Conservation (phyloP, 495 filamentous ascomycete genomes). For the Pseudoneurospora amorphoporcata region DNA sequence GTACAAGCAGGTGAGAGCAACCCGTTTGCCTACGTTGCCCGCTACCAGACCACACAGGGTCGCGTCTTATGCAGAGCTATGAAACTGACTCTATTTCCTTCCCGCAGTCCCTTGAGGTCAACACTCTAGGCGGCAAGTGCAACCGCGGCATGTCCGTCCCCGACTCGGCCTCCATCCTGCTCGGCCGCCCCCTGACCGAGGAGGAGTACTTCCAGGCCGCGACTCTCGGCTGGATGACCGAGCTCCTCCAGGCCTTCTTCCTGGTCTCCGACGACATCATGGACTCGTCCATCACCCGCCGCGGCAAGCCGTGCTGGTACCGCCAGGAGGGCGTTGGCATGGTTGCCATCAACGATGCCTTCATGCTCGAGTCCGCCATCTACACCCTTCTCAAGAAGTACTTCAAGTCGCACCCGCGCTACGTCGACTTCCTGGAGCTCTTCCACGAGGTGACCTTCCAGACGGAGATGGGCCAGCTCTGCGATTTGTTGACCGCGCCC, state of each 20-base stretch:
- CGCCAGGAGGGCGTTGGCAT: slow-evolving; percentile 74
- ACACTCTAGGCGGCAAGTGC: slow-evolving; percentile 89
- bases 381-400: slow-evolving; percentile 86
- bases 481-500: slow-evolving; percentile 90
- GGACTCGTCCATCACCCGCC: slow-evolving; percentile 87
- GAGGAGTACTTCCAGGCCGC: slow-evolving; percentile 79
- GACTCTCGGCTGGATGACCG: slow-evolving; percentile 90
- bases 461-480: slow-evolving; percentile 88
- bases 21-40: not conserved
- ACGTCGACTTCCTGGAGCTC: slow-evolving; percentile 83
- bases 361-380: slow-evolving; percentile 87
- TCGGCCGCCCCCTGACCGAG: slow-evolving; percentile 56
- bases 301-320: slow-evolving; percentile 94
- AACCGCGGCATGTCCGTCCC: slow-evolving; percentile 98
- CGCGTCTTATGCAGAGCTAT: slow-evolving; percentile 5
- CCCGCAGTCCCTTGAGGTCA: slow-evolving; percentile 63
- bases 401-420: slow-evolving; percentile 75
- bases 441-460: slow-evolving; percentile 91
- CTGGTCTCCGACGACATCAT: slow-evolving; percentile 98
- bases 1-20: slow-evolving; percentile 61
- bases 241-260: slow-evolving; percentile 97
- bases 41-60: no score
- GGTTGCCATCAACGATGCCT: slow-evolving; percentile 96
- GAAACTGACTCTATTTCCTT: slow-evolving; percentile 3
- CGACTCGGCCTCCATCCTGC: slow-evolving; percentile 74